These are phyloP conservation scores for Ophiostoma montium DNA, from an alignment of 2,329 filamentous ascomycete species.

Conservation along the genomic window DNA sequence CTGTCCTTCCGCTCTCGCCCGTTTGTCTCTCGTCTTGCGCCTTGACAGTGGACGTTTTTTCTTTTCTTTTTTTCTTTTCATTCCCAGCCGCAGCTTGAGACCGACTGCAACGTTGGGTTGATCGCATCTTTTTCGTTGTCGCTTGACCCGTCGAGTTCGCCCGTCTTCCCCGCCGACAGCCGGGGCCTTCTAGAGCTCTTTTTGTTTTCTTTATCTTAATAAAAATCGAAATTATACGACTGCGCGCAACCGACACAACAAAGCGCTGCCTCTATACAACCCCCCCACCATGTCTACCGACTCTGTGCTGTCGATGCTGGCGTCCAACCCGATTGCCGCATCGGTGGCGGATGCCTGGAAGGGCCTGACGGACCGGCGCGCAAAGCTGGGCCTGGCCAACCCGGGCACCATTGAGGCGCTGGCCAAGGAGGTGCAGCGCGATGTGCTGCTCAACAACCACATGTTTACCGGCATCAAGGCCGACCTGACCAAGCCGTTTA, in stretches of 20 bases:
- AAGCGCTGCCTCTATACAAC: too few species aligned
- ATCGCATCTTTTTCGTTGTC: too few species aligned
- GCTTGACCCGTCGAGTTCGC: too few species aligned
- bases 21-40: neutral
- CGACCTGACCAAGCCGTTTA: constrained; percentile 93
- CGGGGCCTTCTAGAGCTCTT: too few species aligned
- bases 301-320: constrained; percentile 50
- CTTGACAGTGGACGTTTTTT: neutral
- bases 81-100: too few species aligned
- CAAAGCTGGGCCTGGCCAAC: constrained; percentile 76
- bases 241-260: neutral
- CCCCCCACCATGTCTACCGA: constrained; percentile 30
- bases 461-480: constrained; percentile 94
- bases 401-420: constrained; percentile 80
- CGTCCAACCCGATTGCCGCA: constrained; percentile 57
- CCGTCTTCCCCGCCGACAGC: too few species aligned
- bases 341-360: constrained; percentile 64
- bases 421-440: constrained; percentile 82
- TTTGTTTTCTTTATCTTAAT: too few species aligned
- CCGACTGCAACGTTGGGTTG: too few species aligned
- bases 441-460: constrained; percentile 91
- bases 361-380: constrained; percentile 73
- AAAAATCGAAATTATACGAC: too few species aligned
- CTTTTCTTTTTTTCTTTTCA: too few species aligned
- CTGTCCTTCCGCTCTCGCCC: neutral